These are phyloP conservation scores for Metarhizium rileyi DNA, from an alignment of 2,329 filamentous ascomycete species.

Conservation along the genomic window DNA sequence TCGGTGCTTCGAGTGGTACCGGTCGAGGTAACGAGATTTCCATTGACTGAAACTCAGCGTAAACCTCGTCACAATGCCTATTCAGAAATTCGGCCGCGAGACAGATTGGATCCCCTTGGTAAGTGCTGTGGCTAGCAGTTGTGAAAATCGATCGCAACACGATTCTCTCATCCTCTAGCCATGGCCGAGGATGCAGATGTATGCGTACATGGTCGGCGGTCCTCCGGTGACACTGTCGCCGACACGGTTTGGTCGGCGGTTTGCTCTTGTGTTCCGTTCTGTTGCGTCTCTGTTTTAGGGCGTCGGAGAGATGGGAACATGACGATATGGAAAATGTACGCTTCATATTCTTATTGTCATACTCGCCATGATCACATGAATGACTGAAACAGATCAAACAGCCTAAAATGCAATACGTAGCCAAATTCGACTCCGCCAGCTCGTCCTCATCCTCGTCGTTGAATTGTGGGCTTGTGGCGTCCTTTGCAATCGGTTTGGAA, in stretches of 20 bases:
- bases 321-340: conserved; percentile 40
- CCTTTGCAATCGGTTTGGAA: conserved; percentile 42
- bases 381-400: conserved; percentile 51
- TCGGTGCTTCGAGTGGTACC: conserved; percentile 20
- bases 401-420: conserved; percentile 45
- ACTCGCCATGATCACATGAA: conserved; percentile 53
- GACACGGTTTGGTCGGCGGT: conserved; percentile 19
- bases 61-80: conserved; percentile 43
- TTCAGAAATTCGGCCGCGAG: conserved; percentile 39
- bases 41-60: conserved; percentile 20
- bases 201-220: conserved; percentile 12
- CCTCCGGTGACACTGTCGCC: conserved; percentile 31
- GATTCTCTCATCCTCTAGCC: conserved; percentile 39
- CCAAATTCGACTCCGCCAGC: conserved; percentile 37
- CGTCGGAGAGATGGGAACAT: conserved; percentile 21
- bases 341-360: conserved; percentile 42
- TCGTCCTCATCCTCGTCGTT: conserved; percentile 27
- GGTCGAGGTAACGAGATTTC: conserved; percentile 16
- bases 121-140: conserved; percentile 30
- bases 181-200: conserved; percentile 19
- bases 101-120: conserved; percentile 35
- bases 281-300: conserved; percentile 18
- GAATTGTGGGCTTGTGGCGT: conserved; percentile 23
- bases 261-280: conserved; percentile 4
- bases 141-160: conserved; percentile 38